Percentiles rank a stretch among this genome's conserved stretches.
phyloP scores from a whole-genome alignment of 148 eudicot species.

The Polygonum aviculare region DNA sequence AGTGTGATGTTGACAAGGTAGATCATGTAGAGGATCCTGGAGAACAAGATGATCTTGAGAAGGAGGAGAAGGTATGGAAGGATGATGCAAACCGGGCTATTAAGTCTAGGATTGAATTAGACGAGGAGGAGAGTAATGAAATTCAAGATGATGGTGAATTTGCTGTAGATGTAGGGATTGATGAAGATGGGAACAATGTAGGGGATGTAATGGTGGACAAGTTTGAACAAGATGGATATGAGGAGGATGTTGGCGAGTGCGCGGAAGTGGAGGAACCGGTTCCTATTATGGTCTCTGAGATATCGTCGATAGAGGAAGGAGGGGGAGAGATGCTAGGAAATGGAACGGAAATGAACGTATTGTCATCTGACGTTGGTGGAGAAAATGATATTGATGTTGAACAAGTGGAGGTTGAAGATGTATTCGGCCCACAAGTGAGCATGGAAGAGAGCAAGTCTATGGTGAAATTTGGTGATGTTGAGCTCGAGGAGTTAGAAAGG shows the following conservation, averaged over 20 bases:
- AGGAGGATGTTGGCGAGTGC: constrained; percentile 28
- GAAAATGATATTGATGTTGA: constrained; percentile 18
- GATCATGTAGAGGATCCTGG: constrained; percentile 12
- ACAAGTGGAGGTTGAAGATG: constrained; percentile 16
- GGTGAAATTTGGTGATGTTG: constrained; percentile 8
- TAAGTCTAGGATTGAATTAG: constrained; percentile 19
- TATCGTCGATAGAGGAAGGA: constrained; percentile 13
- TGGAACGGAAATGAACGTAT: constrained; percentile 13
- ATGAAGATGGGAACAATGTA: neutral
- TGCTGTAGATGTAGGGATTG: neutral
- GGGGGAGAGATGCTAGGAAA: constrained; percentile 10
- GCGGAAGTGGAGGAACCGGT: constrained; percentile 15
- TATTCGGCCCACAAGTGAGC: constrained; percentile 11
- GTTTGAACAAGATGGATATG: constrained; percentile 25
- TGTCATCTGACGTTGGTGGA: constrained; percentile 18
- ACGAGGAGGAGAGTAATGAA: constrained; percentile 9
- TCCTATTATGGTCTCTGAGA: constrained; percentile 11
- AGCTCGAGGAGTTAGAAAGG: constrained; percentile 15
- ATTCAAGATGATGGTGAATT: neutral
- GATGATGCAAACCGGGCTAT: constrained; percentile 13
- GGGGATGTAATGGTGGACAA: constrained; percentile 7
- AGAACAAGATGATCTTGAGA: constrained; percentile 13
- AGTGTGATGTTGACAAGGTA: constrained; percentile 9
- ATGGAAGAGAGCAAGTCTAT: constrained; percentile 6
- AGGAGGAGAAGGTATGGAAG: constrained; percentile 18